Evolutionary conservation across 2,329 filamentous ascomycete species (phyloP), one percentile per base, ranked within the genome.

Genomic region (Colletotrichum scovillei): DNA sequence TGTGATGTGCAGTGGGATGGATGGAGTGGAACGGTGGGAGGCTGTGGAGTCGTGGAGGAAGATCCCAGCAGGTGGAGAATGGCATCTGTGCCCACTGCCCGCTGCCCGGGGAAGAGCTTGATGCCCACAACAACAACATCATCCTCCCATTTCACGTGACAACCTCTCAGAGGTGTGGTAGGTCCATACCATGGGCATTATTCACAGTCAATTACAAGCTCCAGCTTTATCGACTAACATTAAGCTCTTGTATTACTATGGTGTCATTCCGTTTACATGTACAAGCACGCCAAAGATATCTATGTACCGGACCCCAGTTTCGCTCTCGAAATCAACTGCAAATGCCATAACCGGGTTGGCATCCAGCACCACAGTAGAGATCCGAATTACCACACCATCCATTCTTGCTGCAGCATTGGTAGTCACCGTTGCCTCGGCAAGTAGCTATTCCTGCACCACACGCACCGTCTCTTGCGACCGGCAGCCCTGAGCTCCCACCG

Each of bases 351-450:
- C 49, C 55, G 11, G 49, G 9, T 55, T 77, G 75, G 28, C 75
- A 77, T 7, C 72, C 75, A 11, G 42, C 22, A 42, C 76, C 76
- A 26, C 76, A 77, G 59, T 76, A 68, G 2, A 59, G 32, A 16
- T 35, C 19, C 1, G 67, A 69, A 6, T 63, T 64, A 14, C 76
- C 76, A 32, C 76, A 77, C 58, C 74, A 77, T 9, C 76, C 76
- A 8, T 63, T 75, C 19, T 62, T 12, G 19, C 76, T 76, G 55
- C 76, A 77, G 59, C 76, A 77, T 42, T 72, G 65, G 59, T 74
- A 28, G 56, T 56, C 65, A 53, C 70, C 70, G 35, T 75, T 71
- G n/a, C 73, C 73, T 32, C 30, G 53, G 32, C 74, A 75, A 5
- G 74, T 75, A 2, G 72, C 64, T 28, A 53, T 62, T 4, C 72